Evolutionary conservation across 148 eudicot species (phyloP).

Genomic region (Cornus florida): DNA sequence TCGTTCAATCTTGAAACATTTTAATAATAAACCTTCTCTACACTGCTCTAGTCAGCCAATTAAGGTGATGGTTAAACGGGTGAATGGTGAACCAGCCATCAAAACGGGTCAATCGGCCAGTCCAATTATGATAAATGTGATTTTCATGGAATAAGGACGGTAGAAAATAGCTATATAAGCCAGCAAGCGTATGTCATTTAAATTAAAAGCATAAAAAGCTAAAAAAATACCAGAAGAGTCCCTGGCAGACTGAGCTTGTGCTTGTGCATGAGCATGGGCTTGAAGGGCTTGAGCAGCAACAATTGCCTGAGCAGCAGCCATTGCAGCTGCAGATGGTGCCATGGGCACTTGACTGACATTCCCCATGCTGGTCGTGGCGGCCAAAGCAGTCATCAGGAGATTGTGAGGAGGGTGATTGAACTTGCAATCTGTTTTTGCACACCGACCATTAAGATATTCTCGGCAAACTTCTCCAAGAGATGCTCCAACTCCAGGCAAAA

Average conservation of each 20-base stretch:
- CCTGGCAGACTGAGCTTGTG: slow-evolving; percentile 56
- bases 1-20: neutral
- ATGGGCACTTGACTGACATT: slow-evolving; percentile 89
- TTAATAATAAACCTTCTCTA: neutral
- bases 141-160: neutral
- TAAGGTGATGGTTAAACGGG: neutral
- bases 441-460: slow-evolving; percentile 82
- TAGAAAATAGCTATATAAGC: neutral
- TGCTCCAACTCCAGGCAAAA: slow-evolving; percentile 93
- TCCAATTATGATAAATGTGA: neutral
- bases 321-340: slow-evolving; percentile 99
- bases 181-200: neutral
- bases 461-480: slow-evolving; percentile 89
- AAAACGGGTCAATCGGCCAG: neutral
- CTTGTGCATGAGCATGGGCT: slow-evolving; percentile 80
- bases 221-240: slow-evolving; percentile 50
- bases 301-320: slow-evolving; percentile 99
- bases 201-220: neutral
- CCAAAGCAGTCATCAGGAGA: slow-evolving; percentile 77
- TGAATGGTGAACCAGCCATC: neutral
- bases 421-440: slow-evolving; percentile 79
- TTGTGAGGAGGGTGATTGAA: slow-evolving; percentile 89
- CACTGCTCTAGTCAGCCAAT: neutral
- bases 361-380: slow-evolving; percentile 85
- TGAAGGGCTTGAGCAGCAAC: slow-evolving; percentile 96